Conservation (phyloP, 176 grass and related monocot species). For the Ensete glaucum region DNA sequence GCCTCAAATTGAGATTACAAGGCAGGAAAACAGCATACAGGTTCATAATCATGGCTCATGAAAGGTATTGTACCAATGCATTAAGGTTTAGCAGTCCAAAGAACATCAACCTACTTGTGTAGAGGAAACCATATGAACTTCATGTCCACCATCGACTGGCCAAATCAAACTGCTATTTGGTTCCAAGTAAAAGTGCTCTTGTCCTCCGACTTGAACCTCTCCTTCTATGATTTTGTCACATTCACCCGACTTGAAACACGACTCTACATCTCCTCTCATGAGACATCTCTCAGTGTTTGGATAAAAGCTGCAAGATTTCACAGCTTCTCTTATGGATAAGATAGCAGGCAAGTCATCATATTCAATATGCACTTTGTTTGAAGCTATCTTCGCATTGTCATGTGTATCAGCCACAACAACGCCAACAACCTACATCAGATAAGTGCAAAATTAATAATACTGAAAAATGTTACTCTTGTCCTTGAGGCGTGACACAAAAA, state of each 20-base stretch:
- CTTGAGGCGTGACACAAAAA: not conserved
- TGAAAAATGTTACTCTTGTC: constrained; percentile 5
- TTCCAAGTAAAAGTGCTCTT: constrained; percentile 99
- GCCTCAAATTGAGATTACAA: no score
- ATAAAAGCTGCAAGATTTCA: constrained; percentile 60
- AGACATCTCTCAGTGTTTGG: constrained; percentile 65
- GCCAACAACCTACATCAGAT: constrained; percentile 61
- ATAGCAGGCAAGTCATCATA: constrained; percentile 79
- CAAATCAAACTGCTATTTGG: constrained; percentile 74
- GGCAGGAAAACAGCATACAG: not conserved
- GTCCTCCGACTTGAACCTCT: constrained; percentile 69
- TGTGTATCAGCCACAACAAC: constrained; percentile 95
- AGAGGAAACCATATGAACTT: constrained; percentile 96
- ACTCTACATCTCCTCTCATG: constrained; percentile 66
- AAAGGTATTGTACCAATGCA: not conserved
- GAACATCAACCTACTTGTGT: constrained; percentile 60
- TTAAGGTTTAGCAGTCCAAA: not conserved
- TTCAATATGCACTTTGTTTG: constrained; percentile 63
- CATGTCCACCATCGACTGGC: constrained; percentile 92
- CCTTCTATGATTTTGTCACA: constrained; percentile 69
- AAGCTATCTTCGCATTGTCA: constrained; percentile 81
- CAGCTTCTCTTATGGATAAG: constrained; percentile 77
- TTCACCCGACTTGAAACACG: constrained; percentile 47
- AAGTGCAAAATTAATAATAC: constrained; percentile 21
- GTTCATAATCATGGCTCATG: not conserved